Evolutionary conservation across 2,329 filamentous ascomycete species (phyloP).

Genomic region (Ophiostoma montium): DNA sequence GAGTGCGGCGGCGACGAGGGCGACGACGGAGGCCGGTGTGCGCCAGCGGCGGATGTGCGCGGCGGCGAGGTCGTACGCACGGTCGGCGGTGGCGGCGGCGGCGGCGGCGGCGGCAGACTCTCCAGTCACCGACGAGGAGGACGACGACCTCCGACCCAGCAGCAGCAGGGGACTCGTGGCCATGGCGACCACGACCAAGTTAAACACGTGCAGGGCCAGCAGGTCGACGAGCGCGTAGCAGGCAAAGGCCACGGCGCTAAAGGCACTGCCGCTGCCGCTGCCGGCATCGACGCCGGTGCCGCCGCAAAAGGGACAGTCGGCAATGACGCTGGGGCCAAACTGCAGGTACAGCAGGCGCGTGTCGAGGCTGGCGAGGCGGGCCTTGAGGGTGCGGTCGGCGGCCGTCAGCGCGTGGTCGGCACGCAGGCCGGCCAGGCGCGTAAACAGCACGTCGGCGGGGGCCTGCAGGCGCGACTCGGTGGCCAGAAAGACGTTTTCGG

Average conservation of each 20-base stretch:
- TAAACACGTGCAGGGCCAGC: slow-evolving; percentile 63
- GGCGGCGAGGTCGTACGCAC: slow-evolving; percentile 6
- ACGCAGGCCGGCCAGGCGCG: slow-evolving; percentile 49
- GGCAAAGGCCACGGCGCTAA: slow-evolving; percentile 34
- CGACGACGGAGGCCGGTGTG: slow-evolving; percentile 49
- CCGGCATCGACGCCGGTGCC: slow-evolving; percentile 6
- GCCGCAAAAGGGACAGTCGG: slow-evolving; percentile 68
- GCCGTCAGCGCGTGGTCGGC: slow-evolving; percentile 31
- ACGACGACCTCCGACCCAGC: slow-evolving; percentile 36
- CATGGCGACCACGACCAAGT: slow-evolving; percentile 57
- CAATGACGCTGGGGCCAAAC: slow-evolving; percentile 61
- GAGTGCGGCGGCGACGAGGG: slow-evolving; percentile 39
- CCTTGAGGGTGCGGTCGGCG: slow-evolving; percentile 49
- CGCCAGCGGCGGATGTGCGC: slow-evolving; percentile 40
- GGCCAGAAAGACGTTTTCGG: slow-evolving; percentile 66
- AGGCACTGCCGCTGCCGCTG: slow-evolving; percentile 35
- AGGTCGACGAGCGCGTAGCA: slow-evolving; percentile 65
- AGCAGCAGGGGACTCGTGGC: slow-evolving; percentile 53
- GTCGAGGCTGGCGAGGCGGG: slow-evolving; percentile 55
- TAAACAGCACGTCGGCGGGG: slow-evolving; percentile 72
- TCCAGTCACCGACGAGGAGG: neutral
- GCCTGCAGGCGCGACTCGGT: slow-evolving; percentile 76
- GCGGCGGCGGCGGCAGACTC: slow-evolving; percentile 2
- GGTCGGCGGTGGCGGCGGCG: too few relatives aligned
- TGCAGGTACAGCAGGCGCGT: slow-evolving; percentile 70